These are phyloP conservation scores for Sporisorium iseilematis-ciliati DNA, from an alignment of 1,284 basidiomycete genomes.

Conservation along the genomic window DNA sequence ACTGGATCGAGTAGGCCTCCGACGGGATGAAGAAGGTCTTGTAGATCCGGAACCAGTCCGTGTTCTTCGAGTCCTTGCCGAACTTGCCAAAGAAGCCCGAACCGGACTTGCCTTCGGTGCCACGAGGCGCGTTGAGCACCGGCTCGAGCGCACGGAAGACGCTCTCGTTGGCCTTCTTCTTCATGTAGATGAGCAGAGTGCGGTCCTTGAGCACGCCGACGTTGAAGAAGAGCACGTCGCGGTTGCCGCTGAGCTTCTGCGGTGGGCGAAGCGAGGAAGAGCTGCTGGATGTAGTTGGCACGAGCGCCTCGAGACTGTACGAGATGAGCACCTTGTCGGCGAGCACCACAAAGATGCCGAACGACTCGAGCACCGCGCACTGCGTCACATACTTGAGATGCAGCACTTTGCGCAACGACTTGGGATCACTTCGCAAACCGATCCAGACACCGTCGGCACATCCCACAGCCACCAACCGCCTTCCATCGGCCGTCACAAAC, in stretches of 20 bases:
- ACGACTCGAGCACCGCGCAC: constrained; percentile 92
- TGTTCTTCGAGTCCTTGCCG: constrained; percentile 79
- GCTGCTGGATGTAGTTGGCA: constrained; percentile 82
- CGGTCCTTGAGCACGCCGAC: constrained; percentile 86
- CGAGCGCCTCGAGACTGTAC: constrained; percentile 94
- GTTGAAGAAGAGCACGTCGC: constrained; percentile 93
- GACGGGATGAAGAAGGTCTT: constrained; percentile 92
- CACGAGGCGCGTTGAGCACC: constrained; percentile 81
- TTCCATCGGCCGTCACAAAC: constrained; percentile 79
- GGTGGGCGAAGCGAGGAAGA: constrained; percentile 72
- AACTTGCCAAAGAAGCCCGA: constrained; percentile 77
- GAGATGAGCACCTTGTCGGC: constrained; percentile 80
- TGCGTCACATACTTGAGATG: constrained; percentile 91
- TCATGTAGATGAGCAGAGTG: constrained; percentile 93
- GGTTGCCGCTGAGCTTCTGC: constrained; percentile 86
- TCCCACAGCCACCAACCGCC: constrained; percentile 88
- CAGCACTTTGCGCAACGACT: constrained; percentile 87
- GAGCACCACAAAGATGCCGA: constrained; percentile 93
- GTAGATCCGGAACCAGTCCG: constrained; percentile 92
- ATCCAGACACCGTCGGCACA: constrained; percentile 98
- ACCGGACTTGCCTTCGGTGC: constrained; percentile 77
- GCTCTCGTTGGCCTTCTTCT: constrained; percentile 89
- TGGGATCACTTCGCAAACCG: constrained; percentile 86
- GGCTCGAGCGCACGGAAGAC: constrained; percentile 95
- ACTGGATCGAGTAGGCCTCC: constrained; percentile 88